phyloP scores from a whole-genome alignment of 1,139 yeast genomes.

The Candida neerlandica region DNA sequence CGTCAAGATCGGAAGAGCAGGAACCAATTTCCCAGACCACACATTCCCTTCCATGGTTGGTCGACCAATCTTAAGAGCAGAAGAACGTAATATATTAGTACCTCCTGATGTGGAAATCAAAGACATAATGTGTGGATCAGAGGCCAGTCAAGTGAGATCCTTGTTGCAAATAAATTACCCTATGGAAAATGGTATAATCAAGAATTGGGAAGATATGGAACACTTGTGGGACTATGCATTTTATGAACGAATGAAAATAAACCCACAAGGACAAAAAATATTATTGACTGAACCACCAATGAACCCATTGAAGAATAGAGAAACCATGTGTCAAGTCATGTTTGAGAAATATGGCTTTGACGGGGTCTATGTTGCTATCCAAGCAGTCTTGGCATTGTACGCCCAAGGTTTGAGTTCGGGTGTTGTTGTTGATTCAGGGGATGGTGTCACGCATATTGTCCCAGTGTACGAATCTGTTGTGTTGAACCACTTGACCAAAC shows the following conservation, averaged over 20 bases:
- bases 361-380: slow-evolving; percentile 97
- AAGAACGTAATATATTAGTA: slow-evolving; percentile 68
- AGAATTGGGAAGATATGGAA: slow-evolving; percentile 99
- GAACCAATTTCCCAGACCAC: slow-evolving; percentile 95
- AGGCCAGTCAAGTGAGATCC: slow-evolving; percentile 89
- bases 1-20: slow-evolving; percentile 92
- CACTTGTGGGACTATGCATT: slow-evolving; percentile 98
- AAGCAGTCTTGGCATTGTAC: slow-evolving; percentile 94
- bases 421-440: slow-evolving; percentile 97
- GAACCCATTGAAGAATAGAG: slow-evolving; percentile 93
- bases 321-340: slow-evolving; percentile 95
- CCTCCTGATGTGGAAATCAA: slow-evolving; percentile 69
- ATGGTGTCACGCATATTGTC: slow-evolving; percentile 89
- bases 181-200: slow-evolving; percentile 97
- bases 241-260: slow-evolving; percentile 81
- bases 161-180: slow-evolving; percentile 92
- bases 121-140: slow-evolving; percentile 98
- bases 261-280: slow-evolving; percentile 76
- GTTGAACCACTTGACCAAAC: slow-evolving; percentile 85
- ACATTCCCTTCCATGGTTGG: slow-evolving; percentile 99
- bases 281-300: slow-evolving; percentile 96
- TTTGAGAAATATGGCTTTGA: slow-evolving; percentile 94
- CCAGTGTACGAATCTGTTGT: slow-evolving; percentile 98
- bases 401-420: slow-evolving; percentile 98
- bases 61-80: slow-evolving; percentile 95